Evolutionary conservation across 2,329 filamentous ascomycete species (phyloP).

Genomic region (Septoria linicola): DNA sequence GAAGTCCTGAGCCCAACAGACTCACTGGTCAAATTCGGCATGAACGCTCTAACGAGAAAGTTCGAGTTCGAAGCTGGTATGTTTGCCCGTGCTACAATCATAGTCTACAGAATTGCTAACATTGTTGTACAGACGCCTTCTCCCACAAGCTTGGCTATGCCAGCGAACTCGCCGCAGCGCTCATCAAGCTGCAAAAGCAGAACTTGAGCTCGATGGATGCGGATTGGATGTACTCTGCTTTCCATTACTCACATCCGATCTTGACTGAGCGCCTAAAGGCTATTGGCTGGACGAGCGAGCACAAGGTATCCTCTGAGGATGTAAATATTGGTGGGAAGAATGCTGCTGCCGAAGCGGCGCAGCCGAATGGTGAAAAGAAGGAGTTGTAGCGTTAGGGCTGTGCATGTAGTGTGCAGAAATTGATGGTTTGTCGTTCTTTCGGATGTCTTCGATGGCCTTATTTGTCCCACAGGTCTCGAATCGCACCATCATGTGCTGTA

Average conservation of each 20-base stretch:
- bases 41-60: constrained; percentile 92
- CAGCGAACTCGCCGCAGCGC: constrained; percentile 75
- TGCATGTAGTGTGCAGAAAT: no score
- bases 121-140: constrained; percentile 64
- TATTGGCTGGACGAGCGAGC: constrained; percentile 76
- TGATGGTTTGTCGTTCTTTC: no score
- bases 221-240: constrained; percentile 96
- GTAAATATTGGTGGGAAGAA: constrained; percentile 22
- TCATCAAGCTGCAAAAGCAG: constrained; percentile 97
- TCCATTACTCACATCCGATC: constrained; percentile 98
- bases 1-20: constrained; percentile 95
- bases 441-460: no score
- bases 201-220: constrained; percentile 98
- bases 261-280: constrained; percentile 89
- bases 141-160: constrained; percentile 81
- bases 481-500: no score
- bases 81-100: constrained; percentile 25
- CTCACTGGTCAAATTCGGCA: constrained; percentile 86
- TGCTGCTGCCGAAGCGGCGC: not conserved
- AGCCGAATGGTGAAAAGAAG: constrained; percentile 14
- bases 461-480: no score
- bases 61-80: constrained; percentile 92
- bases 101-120: not conserved
- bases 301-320: constrained; percentile 53
- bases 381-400: constrained; percentile 10